phyloP scores from a whole-genome alignment of 228 moss, liverwort and hornwort species.

The Sphagnum fallax region DNA sequence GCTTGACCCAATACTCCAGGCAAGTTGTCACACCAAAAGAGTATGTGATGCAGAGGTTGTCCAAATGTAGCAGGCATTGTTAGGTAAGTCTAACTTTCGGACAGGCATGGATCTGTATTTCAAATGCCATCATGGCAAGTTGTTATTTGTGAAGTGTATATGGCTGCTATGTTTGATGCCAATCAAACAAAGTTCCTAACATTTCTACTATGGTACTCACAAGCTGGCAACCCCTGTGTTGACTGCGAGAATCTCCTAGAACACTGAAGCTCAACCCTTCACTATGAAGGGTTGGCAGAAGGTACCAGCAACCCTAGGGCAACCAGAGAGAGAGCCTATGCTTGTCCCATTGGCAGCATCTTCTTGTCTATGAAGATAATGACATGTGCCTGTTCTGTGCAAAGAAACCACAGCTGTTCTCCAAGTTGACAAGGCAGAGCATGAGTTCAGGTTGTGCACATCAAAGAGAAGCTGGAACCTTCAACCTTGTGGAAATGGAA shows the following conservation, averaged over 20 bases:
- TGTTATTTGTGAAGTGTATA: constrained; percentile 81
- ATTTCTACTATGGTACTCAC: constrained; percentile 78
- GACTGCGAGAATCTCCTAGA: constrained; percentile 51
- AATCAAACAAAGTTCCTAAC: constrained; percentile 58
- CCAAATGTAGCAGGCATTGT: constrained; percentile 69
- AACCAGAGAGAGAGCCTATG: constrained; percentile 71
- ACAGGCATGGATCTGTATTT: constrained; percentile 93
- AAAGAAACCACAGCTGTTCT: constrained; percentile 65
- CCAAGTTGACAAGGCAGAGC: constrained; percentile 59
- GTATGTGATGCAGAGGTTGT: constrained; percentile 65
- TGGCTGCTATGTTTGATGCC: constrained; percentile 86
- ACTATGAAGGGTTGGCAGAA: constrained; percentile 65
- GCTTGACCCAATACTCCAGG: too few relatives aligned
- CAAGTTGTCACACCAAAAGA: too few relatives aligned
- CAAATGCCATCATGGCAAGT: constrained; percentile 78
- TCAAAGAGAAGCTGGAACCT: constrained; percentile 55
- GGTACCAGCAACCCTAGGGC: constrained; percentile 65
- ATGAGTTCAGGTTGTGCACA: constrained; percentile 67
- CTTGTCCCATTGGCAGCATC: constrained; percentile 66
- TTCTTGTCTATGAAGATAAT: constrained; percentile 50
- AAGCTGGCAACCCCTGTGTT: constrained; percentile 72
- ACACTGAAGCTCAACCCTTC: constrained; percentile 48
- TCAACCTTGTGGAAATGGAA: constrained; percentile 74
- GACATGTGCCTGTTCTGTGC: constrained; percentile 59
- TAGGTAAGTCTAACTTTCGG: constrained; percentile 61